A percentile compares a stretch with the other conserved stretches of the same genome.
Conservation (phyloP, 805 yeast species). For the Pichia paraexigua region DNA sequence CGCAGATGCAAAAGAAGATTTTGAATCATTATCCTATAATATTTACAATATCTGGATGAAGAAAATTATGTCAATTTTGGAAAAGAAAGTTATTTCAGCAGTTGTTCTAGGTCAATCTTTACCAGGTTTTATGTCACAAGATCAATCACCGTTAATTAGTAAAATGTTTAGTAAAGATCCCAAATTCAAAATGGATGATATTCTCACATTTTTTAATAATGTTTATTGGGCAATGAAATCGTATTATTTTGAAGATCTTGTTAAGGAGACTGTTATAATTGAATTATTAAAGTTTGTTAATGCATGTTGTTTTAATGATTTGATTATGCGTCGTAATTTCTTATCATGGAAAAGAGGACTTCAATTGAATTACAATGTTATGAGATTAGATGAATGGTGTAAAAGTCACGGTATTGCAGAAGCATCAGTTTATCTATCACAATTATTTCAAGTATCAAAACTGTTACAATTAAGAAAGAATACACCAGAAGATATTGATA, state of each 20-base stretch:
- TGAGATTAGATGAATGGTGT: constrained; percentile 98
- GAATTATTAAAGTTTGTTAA: constrained; percentile 83
- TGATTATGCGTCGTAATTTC: constrained; percentile 90
- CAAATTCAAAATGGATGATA: constrained; percentile 89
- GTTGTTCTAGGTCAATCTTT: constrained; percentile 89
- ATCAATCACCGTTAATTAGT: constrained; percentile 68
- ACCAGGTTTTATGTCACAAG: constrained; percentile 92
- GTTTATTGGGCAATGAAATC: constrained; percentile 92
- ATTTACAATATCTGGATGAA: constrained; percentile 97
- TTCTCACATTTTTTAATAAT: constrained; percentile 78
- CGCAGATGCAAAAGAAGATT: constrained; percentile 87
- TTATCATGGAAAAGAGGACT: constrained; percentile 97
- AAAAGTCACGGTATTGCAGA: constrained; percentile 86
- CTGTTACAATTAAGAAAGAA: constrained; percentile 85
- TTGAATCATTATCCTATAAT: constrained; percentile 86
- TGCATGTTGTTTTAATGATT: constrained; percentile 89
- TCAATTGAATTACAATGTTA: constrained; percentile 92
- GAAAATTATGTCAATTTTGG: constrained; percentile 83
- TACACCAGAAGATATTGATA: constrained; percentile 81
- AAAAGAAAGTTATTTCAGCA: constrained; percentile 90
- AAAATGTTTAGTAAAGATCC: constrained; percentile 69
- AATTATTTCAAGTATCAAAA: constrained; percentile 87
- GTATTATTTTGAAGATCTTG: constrained; percentile 78
- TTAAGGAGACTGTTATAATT: constrained; percentile 72
- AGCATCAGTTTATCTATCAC: constrained; percentile 76